Evolutionary conservation across 257 asterid species (phyloP), one percentile per base, ranked within the genome.

Genomic region (Mitragyna speciosa): DNA sequence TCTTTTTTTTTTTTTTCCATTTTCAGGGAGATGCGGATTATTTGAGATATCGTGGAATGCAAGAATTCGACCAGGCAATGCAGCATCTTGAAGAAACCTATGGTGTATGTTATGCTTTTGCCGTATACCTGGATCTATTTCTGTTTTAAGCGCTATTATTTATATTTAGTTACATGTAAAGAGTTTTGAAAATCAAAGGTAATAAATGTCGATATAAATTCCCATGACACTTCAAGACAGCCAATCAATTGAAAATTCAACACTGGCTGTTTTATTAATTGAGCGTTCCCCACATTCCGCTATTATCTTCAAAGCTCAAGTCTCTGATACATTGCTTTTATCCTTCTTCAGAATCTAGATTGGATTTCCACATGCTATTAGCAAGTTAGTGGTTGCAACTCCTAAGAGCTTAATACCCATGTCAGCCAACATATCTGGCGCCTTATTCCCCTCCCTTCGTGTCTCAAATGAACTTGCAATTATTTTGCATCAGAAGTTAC

Each of bases 11-110:
- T 83, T 84, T 30, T 79, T 76, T 87, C 80, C 73, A 68, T 83
- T 76, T 83, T 70, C 88, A 95, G 99, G 99, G 96, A 52, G 99
- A 95, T 86, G 98, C 98, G 22, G 85, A 86, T 0, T 93, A 84
- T 87, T 86, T 95, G 83, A 89, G 98, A 79, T 95, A 95, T 76
- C 87, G 0, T 36, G 98, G 99, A 19, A 12, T 95, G 95, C 98
- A 95, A 90, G 97, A 95, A 85, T 93, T 95, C 82, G 99, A 95
- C 88, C 90, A 69, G 86, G 98, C 97, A 72, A 92, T 95, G 97
- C 99, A 95, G 81, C 90, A 93, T 82, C 91, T 93, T 85, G 99
- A 94, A 92, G 98, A 91, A 84, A 85, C 78, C 79, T 91, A 95
- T 79, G 87, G 94, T 70, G 99, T 95, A 91, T 15, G 95, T 85